These are phyloP conservation scores for Candida multigemmis DNA, from an alignment of 805 yeast genomes.

Conservation along the genomic window DNA sequence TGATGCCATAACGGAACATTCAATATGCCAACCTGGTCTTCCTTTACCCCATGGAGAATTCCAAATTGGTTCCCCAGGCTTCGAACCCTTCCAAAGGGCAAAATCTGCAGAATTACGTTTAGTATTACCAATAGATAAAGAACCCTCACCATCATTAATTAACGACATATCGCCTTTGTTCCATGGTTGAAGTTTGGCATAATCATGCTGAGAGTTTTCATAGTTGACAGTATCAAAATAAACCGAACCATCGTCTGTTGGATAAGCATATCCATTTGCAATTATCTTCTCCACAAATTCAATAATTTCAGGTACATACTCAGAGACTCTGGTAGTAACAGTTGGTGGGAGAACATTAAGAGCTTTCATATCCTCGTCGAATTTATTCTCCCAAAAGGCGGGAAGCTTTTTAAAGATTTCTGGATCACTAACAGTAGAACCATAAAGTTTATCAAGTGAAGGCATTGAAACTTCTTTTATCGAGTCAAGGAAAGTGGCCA, in stretches of 20 bases:
- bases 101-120: constrained; percentile 79
- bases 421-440: constrained; percentile 76
- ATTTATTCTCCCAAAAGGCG: constrained; percentile 82
- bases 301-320: constrained; percentile 89
- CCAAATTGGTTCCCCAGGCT: constrained; percentile 98
- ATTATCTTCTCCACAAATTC: constrained; percentile 69
- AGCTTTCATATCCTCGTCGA: constrained; percentile 74
- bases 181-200: constrained; percentile 98
- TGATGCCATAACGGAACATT: constrained; percentile 97
- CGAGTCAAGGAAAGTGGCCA: constrained; percentile 31
- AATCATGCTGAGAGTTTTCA: constrained; percentile 66
- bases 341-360: constrained; percentile 81
- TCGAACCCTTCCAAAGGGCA: constrained; percentile 94
- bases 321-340: constrained; percentile 89
- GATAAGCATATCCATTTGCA: constrained; percentile 74
- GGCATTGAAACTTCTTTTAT: constrained; percentile 77
- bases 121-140: constrained; percentile 47
- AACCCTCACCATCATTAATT: constrained; percentile 93
- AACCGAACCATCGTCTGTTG: constrained; percentile 85
- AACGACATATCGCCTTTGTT: constrained; percentile 81
- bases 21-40: constrained; percentile 99
- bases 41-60: constrained; percentile 94
- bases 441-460: constrained; percentile 59
- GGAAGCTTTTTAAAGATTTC: constrained; percentile 74
- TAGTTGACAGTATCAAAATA: constrained; percentile 85